phyloP scores from a whole-genome alignment of 345 rosid genomes.

The Aquilaria sinensis region DNA sequence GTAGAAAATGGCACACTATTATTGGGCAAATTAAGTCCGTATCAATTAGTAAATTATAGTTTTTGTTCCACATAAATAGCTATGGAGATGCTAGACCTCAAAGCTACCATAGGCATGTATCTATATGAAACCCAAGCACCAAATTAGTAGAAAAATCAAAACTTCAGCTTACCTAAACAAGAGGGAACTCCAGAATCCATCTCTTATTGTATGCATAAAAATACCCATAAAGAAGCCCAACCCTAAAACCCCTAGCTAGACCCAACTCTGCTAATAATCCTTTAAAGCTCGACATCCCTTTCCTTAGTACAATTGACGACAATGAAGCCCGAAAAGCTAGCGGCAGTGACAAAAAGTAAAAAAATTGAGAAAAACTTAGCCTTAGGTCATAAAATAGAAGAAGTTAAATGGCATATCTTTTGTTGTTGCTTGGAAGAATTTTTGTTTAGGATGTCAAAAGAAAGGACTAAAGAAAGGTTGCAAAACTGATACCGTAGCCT shows the following conservation, averaged over 20 bases:
- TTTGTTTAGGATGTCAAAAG: too few species aligned
- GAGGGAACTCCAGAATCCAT: conserved; percentile 84
- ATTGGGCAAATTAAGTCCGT: conserved; percentile 15
- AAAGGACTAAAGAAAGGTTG: too few species aligned
- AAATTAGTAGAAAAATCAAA: neutral
- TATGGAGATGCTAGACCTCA: neutral
- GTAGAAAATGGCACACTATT: conserved; percentile 74
- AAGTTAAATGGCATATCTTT: neutral
- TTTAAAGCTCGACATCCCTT: conserved; percentile 11
- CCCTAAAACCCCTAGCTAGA: conserved; percentile 52
- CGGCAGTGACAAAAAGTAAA: conserved; percentile 33
- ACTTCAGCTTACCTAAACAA: conserved; percentile 59
- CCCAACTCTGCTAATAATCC: conserved; percentile 31
- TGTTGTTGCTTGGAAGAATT: too few species aligned
- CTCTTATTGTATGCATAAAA: conserved; percentile 42
- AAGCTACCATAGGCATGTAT: neutral
- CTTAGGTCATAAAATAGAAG: conserved; percentile 42
- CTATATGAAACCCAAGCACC: conserved; percentile 1
- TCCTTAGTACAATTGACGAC: conserved; percentile 34
- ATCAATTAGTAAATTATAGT: neutral
- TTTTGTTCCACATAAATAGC: too few species aligned
- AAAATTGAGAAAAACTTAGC: conserved; percentile 39
- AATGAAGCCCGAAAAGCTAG: conserved; percentile 37
- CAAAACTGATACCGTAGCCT: too few species aligned
- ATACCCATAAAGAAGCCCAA: conserved; percentile 54